These are phyloP conservation scores for Phytophthora pinifolia DNA, from an alignment of 352 stramenopile species.

Conservation along the genomic window DNA sequence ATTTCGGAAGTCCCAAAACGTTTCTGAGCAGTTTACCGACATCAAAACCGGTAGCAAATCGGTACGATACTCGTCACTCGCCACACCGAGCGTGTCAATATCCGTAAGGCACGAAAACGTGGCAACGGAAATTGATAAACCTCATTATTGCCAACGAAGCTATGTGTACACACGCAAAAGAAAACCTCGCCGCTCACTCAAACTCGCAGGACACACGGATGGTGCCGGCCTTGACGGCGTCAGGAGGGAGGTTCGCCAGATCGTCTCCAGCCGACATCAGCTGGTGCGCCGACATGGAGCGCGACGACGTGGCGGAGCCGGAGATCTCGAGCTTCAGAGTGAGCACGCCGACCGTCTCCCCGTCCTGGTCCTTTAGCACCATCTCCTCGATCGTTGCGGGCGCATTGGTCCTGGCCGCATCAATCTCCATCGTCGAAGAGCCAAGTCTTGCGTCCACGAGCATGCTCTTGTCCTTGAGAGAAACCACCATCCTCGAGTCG, in stretches of 20 bases:
- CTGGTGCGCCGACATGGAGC: constrained; percentile 32
- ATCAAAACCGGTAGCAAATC: no score
- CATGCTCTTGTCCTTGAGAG: constrained; percentile 46
- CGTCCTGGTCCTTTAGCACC: constrained; percentile 30
- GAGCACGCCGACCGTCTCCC: constrained; percentile 32
- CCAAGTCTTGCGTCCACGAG: constrained; percentile 38
- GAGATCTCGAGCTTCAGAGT: constrained; percentile 40
- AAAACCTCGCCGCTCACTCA: constrained; percentile 22
- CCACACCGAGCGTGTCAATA: no score
- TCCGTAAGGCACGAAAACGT: no score
- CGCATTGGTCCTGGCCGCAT: constrained; percentile 25
- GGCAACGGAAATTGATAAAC: no score
- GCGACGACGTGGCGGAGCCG: constrained; percentile 35
- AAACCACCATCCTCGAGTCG: constrained; percentile 35
- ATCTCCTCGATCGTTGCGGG: constrained; percentile 27
- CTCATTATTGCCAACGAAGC: no score
- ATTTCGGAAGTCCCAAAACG: no score
- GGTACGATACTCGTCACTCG: no score
- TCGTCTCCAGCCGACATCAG: constrained; percentile 28
- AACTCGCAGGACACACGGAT: constrained; percentile 50
- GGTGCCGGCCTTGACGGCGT: constrained; percentile 40
- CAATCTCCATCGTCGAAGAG: constrained; percentile 30
- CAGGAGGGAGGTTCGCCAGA: constrained; percentile 24
- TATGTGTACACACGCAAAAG: constrained; percentile 1
- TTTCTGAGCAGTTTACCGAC: no score